Percentiles rank a stretch among this genome's conserved stretches.
phyloP scores from a whole-genome alignment of 768 basidiomycete genomes.

The Lentinula guzmanii region DNA sequence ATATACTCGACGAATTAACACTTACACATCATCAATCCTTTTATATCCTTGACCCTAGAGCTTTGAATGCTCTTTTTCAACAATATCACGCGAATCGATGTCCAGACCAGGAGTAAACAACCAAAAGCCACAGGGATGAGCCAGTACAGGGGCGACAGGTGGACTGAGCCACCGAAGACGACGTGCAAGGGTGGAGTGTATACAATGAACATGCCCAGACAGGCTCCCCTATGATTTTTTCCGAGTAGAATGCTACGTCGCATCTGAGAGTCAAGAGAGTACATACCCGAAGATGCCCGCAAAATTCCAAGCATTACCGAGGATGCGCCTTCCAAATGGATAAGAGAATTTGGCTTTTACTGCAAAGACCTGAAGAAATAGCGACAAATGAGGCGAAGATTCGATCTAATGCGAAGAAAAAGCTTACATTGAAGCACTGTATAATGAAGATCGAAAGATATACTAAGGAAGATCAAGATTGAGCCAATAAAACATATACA shows the following conservation, averaged over 20 bases:
- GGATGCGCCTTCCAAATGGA: constrained; percentile 54
- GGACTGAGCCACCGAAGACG: constrained; percentile 58
- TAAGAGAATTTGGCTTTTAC: constrained; percentile 58
- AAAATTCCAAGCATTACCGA: constrained; percentile 62
- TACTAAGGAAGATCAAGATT: constrained; percentile 20
- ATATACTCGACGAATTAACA: constrained; percentile 13
- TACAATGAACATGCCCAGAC: constrained; percentile 60
- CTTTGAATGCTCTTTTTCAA: constrained; percentile 50
- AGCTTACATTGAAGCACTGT: constrained; percentile 60
- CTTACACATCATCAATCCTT: constrained; percentile 69
- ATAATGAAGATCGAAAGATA: constrained; percentile 64
- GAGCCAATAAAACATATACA: neutral
- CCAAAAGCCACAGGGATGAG: constrained; percentile 61
- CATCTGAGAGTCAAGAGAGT: no score
- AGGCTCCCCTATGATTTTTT: constrained; percentile 33
- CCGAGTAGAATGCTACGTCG: neutral
- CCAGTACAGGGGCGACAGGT: constrained; percentile 61
- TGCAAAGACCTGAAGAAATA: constrained; percentile 44
- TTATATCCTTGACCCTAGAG: constrained; percentile 56
- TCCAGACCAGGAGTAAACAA: constrained; percentile 47
- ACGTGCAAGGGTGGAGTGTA: constrained; percentile 66
- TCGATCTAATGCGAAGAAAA: neutral
- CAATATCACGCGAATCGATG: constrained; percentile 52
- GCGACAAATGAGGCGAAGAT: neutral
- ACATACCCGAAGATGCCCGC: constrained; percentile 41